phyloP scores from a whole-genome alignment of 805 yeast genomes.

The Metschnikowia drakensbergensis region DNA sequence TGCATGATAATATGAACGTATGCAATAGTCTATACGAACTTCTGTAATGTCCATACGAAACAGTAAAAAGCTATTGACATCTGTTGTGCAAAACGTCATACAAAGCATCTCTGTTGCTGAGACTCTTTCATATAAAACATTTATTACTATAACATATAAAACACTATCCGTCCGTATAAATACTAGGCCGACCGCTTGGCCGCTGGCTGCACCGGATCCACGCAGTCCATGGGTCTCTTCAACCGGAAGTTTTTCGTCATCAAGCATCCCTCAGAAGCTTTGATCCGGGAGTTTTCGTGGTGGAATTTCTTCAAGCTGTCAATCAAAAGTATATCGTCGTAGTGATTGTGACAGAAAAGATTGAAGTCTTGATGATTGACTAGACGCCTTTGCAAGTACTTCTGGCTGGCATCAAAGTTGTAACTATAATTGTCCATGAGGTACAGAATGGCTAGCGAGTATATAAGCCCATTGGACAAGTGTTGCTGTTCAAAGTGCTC shows the following conservation, averaged over 20 bases:
- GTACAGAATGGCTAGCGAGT: constrained; percentile 31
- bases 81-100: too few relatives aligned
- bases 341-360: constrained; percentile 27
- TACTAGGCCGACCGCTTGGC: constrained; percentile 9
- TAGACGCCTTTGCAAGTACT: constrained; percentile 21
- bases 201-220: constrained; percentile 6
- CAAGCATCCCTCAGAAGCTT: constrained; percentile 23
- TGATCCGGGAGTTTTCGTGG: constrained; percentile 31
- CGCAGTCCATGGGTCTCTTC: constrained; percentile 21
- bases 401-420: constrained; percentile 29
- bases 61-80: too few relatives aligned
- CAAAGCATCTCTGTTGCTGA: too few relatives aligned
- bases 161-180: too few relatives aligned
- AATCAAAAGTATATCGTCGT: constrained; percentile 37
- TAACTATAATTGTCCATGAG: constrained; percentile 40
- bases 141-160: too few relatives aligned
- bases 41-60: too few relatives aligned
- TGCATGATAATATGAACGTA: too few relatives aligned
- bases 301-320: constrained; percentile 39
- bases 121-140: too few relatives aligned
- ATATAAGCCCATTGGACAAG: constrained; percentile 23
- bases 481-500: constrained; percentile 24
- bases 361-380: background rate
- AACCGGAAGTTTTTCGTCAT: constrained; percentile 27
- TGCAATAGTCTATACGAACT: too few relatives aligned